A percentile compares a stretch with the other conserved stretches of the same genome.
Evolutionary conservation across 495 filamentous ascomycete species (phyloP).

Genomic region (Penicillium pancosmium): DNA sequence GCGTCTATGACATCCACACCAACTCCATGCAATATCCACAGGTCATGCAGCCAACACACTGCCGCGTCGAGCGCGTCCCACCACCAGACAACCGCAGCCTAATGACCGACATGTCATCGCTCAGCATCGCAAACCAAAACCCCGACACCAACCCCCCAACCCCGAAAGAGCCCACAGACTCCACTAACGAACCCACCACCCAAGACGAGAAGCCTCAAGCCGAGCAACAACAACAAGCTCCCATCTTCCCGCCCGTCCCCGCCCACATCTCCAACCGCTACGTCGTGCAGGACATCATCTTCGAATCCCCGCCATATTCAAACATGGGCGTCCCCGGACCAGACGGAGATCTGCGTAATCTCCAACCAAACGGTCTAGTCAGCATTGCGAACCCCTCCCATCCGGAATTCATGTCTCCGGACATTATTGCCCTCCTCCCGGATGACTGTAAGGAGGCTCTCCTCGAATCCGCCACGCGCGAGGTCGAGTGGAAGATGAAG

Average conservation of each 20-base stretch:
- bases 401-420: conserved; percentile 59
- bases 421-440: conserved; percentile 70
- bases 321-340: conserved; percentile 65
- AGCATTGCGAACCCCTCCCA: conserved; percentile 43
- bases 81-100: conserved; percentile 35
- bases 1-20: conserved; percentile 91
- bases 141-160: conserved; percentile 4
- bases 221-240: not conserved
- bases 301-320: conserved; percentile 60
- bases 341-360: conserved; percentile 59
- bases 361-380: conserved; percentile 67
- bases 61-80: conserved; percentile 70
- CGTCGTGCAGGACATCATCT: conserved; percentile 71
- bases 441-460: conserved; percentile 72
- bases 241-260: conserved; percentile 66
- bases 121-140: conserved; percentile 36
- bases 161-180: not conserved
- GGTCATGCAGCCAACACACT: conserved; percentile 89
- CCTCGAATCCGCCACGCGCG: conserved; percentile 59
- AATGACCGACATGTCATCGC: conserved; percentile 39
- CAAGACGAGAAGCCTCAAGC: not conserved
- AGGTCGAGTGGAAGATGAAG: conserved; percentile 69
- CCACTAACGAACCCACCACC: conserved; percentile 8
- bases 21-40: conserved; percentile 85
- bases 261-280: conserved; percentile 71